phyloP scores from a whole-genome alignment of 306 rosid genomes.

The Dalbergia cultrata region DNA sequence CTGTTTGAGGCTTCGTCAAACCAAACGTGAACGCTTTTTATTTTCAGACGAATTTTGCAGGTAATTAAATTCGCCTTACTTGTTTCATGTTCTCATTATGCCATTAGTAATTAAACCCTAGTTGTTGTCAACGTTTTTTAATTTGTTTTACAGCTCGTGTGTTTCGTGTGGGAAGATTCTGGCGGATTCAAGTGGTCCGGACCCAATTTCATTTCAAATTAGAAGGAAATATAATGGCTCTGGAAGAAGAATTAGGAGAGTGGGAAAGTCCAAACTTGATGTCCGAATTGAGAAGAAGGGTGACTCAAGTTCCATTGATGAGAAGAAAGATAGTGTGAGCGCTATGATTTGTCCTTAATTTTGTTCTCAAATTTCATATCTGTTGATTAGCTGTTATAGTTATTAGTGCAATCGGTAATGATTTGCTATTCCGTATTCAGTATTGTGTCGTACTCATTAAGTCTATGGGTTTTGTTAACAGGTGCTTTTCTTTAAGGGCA shows the following conservation, averaged over 20 bases:
- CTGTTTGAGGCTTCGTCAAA: neutral
- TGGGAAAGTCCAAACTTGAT: neutral
- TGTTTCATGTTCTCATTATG: too few species aligned
- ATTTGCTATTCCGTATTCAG: too few species aligned
- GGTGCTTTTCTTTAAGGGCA: too few species aligned
- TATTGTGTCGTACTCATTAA: too few species aligned
- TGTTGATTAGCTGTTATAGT: neutral
- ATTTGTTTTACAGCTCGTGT: constrained; percentile 37
- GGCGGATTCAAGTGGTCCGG: neutral
- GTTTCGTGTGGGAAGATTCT: constrained; percentile 41
- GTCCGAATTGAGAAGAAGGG: neutral
- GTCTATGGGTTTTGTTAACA: too few species aligned
- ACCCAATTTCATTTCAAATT: neutral
- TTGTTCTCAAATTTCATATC: neutral
- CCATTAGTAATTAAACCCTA: too few species aligned
- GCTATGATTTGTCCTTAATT: neutral
- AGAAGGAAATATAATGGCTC: neutral
- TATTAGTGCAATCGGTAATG: neutral
- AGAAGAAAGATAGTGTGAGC: neutral
- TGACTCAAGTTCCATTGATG: neutral
- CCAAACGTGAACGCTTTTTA: neutral
- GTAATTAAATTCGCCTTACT: neutral
- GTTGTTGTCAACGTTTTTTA: neutral
- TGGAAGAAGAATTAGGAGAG: neutral
- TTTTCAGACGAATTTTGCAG: neutral